A percentile compares a stretch with the other conserved stretches of the same genome.
phyloP scores from a whole-genome alignment of 805 yeast species.

The Candida tammaniensis region DNA sequence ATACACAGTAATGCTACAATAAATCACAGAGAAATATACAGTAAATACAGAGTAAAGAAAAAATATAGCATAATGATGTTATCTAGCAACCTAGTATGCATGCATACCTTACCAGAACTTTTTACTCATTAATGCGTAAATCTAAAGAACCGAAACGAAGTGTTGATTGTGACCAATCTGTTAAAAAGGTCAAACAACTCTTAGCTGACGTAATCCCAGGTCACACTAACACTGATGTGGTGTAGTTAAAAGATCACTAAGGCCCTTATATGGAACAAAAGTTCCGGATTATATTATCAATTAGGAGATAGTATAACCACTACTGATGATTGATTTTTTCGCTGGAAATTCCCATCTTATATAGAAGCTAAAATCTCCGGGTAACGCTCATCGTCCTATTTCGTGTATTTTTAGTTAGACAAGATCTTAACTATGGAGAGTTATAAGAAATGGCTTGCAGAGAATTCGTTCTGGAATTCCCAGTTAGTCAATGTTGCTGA shows the following conservation, averaged over 20 bases:
- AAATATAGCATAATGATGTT: slow-evolving; percentile 54
- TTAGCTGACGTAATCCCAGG: slow-evolving; percentile 54
- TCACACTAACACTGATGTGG: slow-evolving; percentile 44
- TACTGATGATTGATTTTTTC: slow-evolving; percentile 70
- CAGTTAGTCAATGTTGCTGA: slow-evolving; percentile 17
- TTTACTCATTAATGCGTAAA: slow-evolving; percentile 17
- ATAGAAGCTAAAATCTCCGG: too few relatives aligned
- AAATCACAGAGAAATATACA: too few relatives aligned
- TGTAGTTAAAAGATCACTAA: slow-evolving; percentile 33
- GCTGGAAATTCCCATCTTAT: too few relatives aligned
- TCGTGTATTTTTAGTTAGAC: too few relatives aligned
- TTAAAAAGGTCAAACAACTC: slow-evolving; percentile 68
- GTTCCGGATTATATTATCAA: slow-evolving; percentile 51
- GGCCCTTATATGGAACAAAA: slow-evolving; percentile 43
- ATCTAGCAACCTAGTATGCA: slow-evolving; percentile 34
- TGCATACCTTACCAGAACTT: slow-evolving; percentile 31
- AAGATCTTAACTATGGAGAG: slow-evolving; percentile 2
- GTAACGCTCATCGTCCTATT: slow-evolving; percentile 9
- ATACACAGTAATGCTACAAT: too few relatives aligned
- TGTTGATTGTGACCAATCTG: slow-evolving; percentile 69
- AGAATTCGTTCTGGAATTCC: slow-evolving; percentile 52
- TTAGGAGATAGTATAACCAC: slow-evolving; percentile 76
- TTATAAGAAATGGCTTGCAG: slow-evolving; percentile 50
- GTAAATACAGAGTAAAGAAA: slow-evolving; percentile 1
- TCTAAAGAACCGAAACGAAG: slow-evolving; percentile 81